Percentiles rank a stretch among this genome's conserved stretches.
phyloP scores from a whole-genome alignment of 148 eudicot species.

The Talinum fruticosum region DNA sequence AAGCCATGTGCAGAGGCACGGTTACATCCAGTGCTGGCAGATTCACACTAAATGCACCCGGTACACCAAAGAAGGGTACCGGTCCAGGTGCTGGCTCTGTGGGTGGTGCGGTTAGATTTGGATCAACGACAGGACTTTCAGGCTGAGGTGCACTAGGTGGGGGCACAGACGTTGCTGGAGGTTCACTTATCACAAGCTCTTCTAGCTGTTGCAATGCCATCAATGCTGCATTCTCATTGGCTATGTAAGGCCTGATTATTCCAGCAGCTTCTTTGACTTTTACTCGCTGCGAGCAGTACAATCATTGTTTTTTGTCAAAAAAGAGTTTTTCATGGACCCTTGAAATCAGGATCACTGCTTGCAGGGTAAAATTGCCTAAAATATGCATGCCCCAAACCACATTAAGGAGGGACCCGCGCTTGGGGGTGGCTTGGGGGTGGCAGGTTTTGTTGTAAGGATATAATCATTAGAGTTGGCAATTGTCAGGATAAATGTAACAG shows the following conservation, averaged over 20 bases:
- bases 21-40: constrained; percentile 16
- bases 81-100: not conserved
- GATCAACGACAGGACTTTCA: not conserved
- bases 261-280: constrained; percentile 43
- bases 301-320: not conserved
- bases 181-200: constrained; percentile 25
- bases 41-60: constrained; percentile 11
- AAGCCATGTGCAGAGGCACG: constrained; percentile 15
- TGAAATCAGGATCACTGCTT: no score
- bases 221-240: constrained; percentile 32
- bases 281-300: constrained; percentile 47
- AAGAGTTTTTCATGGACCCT: no score
- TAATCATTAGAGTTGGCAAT: not conserved
- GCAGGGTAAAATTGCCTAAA: no score
- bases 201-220: constrained; percentile 64
- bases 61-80: not conserved
- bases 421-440: no score
- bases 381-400: no score
- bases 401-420: no score
- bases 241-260: constrained; percentile 49
- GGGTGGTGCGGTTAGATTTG: constrained; percentile 3
- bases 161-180: constrained; percentile 5
- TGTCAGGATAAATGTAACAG: not conserved
- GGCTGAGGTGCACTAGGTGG: constrained; percentile 18
- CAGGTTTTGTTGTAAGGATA: no score